These are phyloP conservation scores for Neurospora tetrasperma DNA, from an alignment of 495 filamentous ascomycete species.

Conservation along the genomic window DNA sequence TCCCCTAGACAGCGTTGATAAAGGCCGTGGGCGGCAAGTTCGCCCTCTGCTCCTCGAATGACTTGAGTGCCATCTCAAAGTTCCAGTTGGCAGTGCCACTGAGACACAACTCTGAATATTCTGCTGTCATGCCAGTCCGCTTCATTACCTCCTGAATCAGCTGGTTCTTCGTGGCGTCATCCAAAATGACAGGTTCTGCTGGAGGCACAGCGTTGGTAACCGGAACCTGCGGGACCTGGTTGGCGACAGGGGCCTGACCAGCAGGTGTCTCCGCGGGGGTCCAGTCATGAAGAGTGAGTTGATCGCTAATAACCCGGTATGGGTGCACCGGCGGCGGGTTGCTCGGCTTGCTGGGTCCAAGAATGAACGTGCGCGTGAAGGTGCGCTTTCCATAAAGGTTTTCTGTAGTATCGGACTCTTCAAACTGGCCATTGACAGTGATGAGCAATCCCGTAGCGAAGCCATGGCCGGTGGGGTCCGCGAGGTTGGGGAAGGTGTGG, in stretches of 20 bases:
- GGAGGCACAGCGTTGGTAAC: slow-evolving; percentile 5
- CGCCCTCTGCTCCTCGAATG: slow-evolving; percentile 50
- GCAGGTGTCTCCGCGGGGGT: slow-evolving; percentile 17
- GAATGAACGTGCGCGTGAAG: slow-evolving; percentile 76
- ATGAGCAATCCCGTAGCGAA: slow-evolving; percentile 61
- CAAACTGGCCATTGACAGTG: slow-evolving; percentile 71
- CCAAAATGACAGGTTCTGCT: slow-evolving; percentile 3
- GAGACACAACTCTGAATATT: slow-evolving; percentile 64
- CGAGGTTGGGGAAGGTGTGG: slow-evolving; percentile 59
- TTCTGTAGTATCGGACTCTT: slow-evolving; percentile 52
- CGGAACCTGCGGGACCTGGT: background rate
- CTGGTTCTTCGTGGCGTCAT: slow-evolving; percentile 45
- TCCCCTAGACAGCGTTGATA: slow-evolving; percentile 6
- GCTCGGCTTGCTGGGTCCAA: slow-evolving; percentile 59
- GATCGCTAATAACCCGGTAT: slow-evolving; percentile 71
- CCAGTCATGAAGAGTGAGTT: slow-evolving; percentile 53
- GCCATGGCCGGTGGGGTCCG: slow-evolving; percentile 58
- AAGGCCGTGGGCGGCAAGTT: slow-evolving; percentile 33
- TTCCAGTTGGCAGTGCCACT: slow-evolving; percentile 57
- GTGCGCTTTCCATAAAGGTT: slow-evolving; percentile 51
- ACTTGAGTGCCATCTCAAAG: slow-evolving; percentile 52
- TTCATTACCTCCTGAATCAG: slow-evolving; percentile 55
- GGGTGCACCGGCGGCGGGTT: slow-evolving; percentile 23
- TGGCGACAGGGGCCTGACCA: slow-evolving; percentile 1
- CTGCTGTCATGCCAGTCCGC: slow-evolving; percentile 59